Base-by-base conservation (phyloP, 345 rosid genomes). In the Hibiscus trionum region DNA sequence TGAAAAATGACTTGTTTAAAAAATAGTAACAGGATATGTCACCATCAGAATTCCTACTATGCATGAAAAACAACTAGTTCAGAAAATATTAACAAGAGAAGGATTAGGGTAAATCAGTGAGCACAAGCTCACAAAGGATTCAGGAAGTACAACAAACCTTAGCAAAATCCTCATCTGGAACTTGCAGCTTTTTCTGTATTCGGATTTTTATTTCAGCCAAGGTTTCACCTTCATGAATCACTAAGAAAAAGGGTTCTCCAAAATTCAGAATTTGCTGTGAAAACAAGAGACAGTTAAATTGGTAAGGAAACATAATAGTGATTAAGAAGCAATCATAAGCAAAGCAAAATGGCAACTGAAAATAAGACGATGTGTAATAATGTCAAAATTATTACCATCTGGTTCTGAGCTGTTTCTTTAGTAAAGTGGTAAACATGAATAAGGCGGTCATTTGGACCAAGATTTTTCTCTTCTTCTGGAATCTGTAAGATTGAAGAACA, bases 171-270 rank as follows among this genome's bases (percentile, higher is more conserved):
- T 93, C 98, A 79, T 91, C 97, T 1, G 97, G 87, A 61, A 96
- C 94, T 77, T 88, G 96, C 78, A 96, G 84, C 79, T 88, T 96
- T 87, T 87, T 91, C 78, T 90, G 98, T 67, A 96, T 82, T 55
- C 99, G 91, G 70, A 73, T 81, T 82, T 91, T 96, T 46, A 96
- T 90, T 63, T 91, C 92, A 61, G 86, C 87, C 80, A 96, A 81
- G 52, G 85, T 91, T 78, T 96, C 98, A 71, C 94, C 94, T 81
- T 91, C 98, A 78, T 72, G 99, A 77, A 96, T 84, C 53, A 93
- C 96, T 84, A 91, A 83, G 90, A 96, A 88, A 79, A 96, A 96
- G 9, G 99, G 99, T 76, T 93, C 97, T 17, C 99, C 99, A 75
- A 96, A 96, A 82, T 93, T 96, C 77, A 85, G 90, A 66, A 93